Evolutionary conservation across 73 alveolate species (phyloP).

Genomic region (Paramecium biaurelia): DNA sequence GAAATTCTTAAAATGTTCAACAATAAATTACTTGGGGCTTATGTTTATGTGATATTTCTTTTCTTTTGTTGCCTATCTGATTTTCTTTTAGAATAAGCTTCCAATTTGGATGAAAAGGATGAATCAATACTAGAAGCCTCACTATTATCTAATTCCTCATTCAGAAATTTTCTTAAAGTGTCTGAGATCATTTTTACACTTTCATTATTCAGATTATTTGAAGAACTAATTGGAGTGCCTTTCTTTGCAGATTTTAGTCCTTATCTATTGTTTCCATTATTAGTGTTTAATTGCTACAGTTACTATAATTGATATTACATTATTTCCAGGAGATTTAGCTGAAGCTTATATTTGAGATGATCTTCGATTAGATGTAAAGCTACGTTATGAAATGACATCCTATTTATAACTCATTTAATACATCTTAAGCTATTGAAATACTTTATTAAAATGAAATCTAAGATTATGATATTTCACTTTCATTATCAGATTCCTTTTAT

Average conservation of each 20-base stretch:
- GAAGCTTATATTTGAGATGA: neutral
- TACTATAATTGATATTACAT: neutral
- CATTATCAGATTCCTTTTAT: neutral
- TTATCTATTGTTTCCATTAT: neutral
- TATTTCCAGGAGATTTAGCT: neutral
- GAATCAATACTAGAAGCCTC: neutral
- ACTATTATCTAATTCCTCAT: constrained; percentile 8
- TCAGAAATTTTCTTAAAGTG: neutral
- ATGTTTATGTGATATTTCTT: neutral
- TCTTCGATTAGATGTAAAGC: neutral
- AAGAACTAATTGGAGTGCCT: neutral
- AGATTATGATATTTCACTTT: neutral
- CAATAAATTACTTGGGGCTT: neutral
- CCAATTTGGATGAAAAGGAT: neutral
- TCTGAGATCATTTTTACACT: neutral
- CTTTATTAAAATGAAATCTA: neutral
- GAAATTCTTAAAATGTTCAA: neutral
- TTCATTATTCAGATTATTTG: neutral
- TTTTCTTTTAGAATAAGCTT: neutral
- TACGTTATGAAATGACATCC: neutral
- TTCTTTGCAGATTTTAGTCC: neutral
- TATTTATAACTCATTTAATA: neutral
- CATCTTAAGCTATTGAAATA: neutral
- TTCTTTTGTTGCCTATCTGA: neutral
- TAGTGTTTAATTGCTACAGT: neutral